Evolutionary conservation across 179 eudicot genomes (phyloP), one percentile per base, ranked within the genome.

Genomic region (Actinidia arguta): DNA sequence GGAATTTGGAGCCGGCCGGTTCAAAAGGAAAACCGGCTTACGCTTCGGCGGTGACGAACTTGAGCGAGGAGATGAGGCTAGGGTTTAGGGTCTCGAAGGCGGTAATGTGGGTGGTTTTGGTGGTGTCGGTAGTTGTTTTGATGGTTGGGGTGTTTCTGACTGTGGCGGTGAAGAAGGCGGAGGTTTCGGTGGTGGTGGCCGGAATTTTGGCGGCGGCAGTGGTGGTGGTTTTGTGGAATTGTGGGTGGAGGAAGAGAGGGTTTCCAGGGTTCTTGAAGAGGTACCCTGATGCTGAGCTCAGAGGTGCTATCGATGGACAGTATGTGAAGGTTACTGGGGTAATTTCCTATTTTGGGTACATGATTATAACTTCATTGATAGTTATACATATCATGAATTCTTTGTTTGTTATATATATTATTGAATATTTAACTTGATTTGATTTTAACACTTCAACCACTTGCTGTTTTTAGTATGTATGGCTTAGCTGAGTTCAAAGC

Each of bases 251-350:
- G 75, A 88, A 77, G 79, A 89, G 90, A 76, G 97, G 91, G 42
- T 83, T 95, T 67, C 12, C 89, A 85, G 86, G 90, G 22, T 96
- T 81, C 87, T 88, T 92, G 76, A 84, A 58, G 50, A 84, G 73
- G 73, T 89, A 91, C 73, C 90, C 94, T 20, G 93, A 91, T 88
- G 89, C 92, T 83, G 98, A 92, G 89, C 95, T 96, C 61, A 89
- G 99, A 79, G 98, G 92, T 66, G 98, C 99, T 79, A 82, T 90
- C 77, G 97, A 96, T 90, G 99, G 98, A 1, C 98, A 95, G 85
- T 95, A 85, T 85, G 98, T 96, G 84, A 96, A 96, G 90, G 94
- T 93, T 80, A 92, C 98, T n/a, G 98, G 98, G 98, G 98, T 95
- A 94, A 89, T 80, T 75, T 63, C 46, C 42, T 27, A 18, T n/a